Evolutionary conservation across 2,329 filamentous ascomycete species (phyloP), one percentile per base, ranked within the genome.

Genomic region (Metarhizium humberi): DNA sequence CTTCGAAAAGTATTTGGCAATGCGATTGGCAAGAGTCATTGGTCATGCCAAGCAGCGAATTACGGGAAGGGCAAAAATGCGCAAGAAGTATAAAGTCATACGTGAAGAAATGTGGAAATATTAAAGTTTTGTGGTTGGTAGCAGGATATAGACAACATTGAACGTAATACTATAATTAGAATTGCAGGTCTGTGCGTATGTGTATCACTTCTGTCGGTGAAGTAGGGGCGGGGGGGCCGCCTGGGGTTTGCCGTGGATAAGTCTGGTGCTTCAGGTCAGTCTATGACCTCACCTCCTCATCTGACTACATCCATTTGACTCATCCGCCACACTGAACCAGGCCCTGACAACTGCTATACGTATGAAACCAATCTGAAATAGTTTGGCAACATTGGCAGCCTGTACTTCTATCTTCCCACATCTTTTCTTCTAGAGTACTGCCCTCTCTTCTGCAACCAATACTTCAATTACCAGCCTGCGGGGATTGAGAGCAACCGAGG

Each of bases 31-130:
- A 18, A 84, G 81, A 58, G 70, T 76, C 50, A 73, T 96, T 55
- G 90, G 89, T 1, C 73, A 73, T 34, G 61, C 79, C 16, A 87
- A 84, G 65, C 72, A 79, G 52, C 72, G 69, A n/a, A 54, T 90
- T 67, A 72, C 80, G 61, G 69, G 80, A 51, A 78, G 76, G 66
- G 72, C 75, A 47, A 96, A 96, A 75, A 84, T 87, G 72, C 81
- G 91, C 60, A 96, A 96, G 71, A 77, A 85, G 73, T 96, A 96
- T 68, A 97, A 97, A 73, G 63, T 90, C 20, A 85, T 96, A 34
- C 67, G 79, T 51, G 87, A 94, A 66, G 75, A 81, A 29, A 66
- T 67, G 48, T 61, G 63, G 43, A 57, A 61, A 16, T 61, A 59
- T 25, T 52, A 53, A 55, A 14, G 16, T 32, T 16, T 13, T 40